phyloP scores from a whole-genome alignment of 495 filamentous ascomycete genomes.

The Lophiostoma macrostomum region DNA sequence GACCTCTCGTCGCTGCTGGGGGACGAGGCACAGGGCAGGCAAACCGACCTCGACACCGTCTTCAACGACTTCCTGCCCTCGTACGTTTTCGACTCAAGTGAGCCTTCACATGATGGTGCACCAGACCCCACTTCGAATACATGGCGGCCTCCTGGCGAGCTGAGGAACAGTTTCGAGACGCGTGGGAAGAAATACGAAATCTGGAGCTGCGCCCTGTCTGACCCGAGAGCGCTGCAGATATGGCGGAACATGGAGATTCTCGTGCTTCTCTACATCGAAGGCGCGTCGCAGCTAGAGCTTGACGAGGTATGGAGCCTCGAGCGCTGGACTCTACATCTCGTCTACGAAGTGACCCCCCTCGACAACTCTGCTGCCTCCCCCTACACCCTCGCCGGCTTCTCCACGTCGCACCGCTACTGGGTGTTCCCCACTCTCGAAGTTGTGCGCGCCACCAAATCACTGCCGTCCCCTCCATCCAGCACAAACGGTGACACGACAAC shows the following conservation, averaged over 20 bases:
- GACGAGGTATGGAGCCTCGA: slow-evolving; percentile 72
- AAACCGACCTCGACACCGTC: slow-evolving; percentile 63
- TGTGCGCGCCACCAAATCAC: slow-evolving; percentile 32
- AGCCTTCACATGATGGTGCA: neutral
- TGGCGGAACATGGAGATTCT: slow-evolving; percentile 77
- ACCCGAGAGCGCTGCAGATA: slow-evolving; percentile 59
- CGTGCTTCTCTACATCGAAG: slow-evolving; percentile 88
- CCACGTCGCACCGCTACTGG: slow-evolving; percentile 84
- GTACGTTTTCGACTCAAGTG: slow-evolving; percentile 11
- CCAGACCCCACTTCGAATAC: slow-evolving; percentile 29
- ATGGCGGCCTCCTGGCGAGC: slow-evolving; percentile 57
- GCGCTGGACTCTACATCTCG: slow-evolving; percentile 85
- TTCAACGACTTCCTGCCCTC: slow-evolving; percentile 63
- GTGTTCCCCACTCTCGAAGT: slow-evolving; percentile 46
- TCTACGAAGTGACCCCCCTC: slow-evolving; percentile 39
- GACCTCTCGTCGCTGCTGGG: slow-evolving; percentile 13
- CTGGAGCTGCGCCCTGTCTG: slow-evolving; percentile 56
- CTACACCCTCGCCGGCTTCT: slow-evolving; percentile 80
- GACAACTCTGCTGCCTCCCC: slow-evolving; percentile 44
- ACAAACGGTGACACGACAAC: slow-evolving; percentile 9
- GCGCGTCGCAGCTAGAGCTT: slow-evolving; percentile 66
- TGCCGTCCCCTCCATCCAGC: slow-evolving; percentile 42
- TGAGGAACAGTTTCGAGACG: slow-evolving; percentile 51
- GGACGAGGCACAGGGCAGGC: slow-evolving; percentile 70
- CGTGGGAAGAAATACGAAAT: slow-evolving; percentile 57